These are phyloP conservation scores for Candida labiduridarum DNA, from an alignment of 1,139 yeast species.

Conservation along the genomic window DNA sequence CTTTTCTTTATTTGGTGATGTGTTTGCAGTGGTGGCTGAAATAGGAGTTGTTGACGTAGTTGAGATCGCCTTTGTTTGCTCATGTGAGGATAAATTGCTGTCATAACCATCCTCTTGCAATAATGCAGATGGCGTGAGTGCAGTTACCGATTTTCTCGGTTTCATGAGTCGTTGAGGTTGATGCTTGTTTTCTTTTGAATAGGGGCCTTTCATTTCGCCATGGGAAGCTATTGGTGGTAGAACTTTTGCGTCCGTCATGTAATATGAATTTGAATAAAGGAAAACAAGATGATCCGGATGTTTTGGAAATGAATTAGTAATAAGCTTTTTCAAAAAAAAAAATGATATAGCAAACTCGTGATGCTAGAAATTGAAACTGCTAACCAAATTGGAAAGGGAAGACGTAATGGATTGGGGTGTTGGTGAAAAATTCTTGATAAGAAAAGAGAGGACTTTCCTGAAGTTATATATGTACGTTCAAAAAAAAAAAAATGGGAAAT, in stretches of 20 bases:
- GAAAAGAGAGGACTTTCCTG: neutral
- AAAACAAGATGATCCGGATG: neutral
- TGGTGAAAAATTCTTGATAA: neutral
- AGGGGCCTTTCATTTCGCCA: neutral
- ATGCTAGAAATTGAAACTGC: neutral
- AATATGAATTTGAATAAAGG: neutral
- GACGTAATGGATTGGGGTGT: too few relatives aligned
- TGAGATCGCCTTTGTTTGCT: neutral
- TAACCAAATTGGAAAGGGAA: too few relatives aligned
- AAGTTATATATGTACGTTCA: neutral
- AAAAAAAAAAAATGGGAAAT: neutral
- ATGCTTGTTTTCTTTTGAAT: neutral
- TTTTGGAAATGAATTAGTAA: neutral
- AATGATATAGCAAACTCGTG: neutral
- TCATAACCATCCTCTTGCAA: neutral
- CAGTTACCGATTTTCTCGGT: slow-evolving; percentile 1
- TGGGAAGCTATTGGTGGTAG: slow-evolving; percentile 4
- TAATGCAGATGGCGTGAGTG: slow-evolving; percentile 1
- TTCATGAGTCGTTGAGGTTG: neutral
- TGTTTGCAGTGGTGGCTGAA: neutral
- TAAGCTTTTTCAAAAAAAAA: neutral
- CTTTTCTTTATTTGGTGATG: slow-evolving; percentile 1
- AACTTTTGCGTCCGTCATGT: slow-evolving; percentile 1
- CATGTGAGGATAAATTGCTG: neutral
- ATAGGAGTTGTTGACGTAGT: slow-evolving; percentile 1